Evolutionary conservation across 352 stramenopile genomes (phyloP).

Genomic region (Aphanomyces cochlioides): DNA sequence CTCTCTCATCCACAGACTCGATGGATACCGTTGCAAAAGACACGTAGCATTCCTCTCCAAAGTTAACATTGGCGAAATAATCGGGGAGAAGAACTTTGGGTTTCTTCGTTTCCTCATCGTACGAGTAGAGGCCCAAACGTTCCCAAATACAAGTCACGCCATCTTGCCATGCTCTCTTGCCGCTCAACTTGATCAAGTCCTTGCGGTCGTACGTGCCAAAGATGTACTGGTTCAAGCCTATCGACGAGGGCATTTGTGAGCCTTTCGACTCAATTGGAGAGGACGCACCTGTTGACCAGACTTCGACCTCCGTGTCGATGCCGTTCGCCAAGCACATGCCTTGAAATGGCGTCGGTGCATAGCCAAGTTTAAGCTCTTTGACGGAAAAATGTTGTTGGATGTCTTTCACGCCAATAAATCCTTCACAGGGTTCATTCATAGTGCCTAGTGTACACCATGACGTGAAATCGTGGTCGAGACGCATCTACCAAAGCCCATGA

Average conservation of each 20-base stretch:
- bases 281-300: conserved; percentile 57
- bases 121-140: conserved; percentile 74
- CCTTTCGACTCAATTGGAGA: no score
- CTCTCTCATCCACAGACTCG: no score
- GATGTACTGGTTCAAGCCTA: conserved; percentile 50
- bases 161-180: conserved; percentile 63
- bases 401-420: conserved; percentile 68
- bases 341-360: conserved; percentile 76
- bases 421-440: conserved; percentile 87
- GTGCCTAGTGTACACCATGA: conserved; percentile 38
- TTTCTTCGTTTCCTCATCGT: conserved; percentile 40
- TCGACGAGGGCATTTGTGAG: no score
- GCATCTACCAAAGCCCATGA: conserved; percentile 73
- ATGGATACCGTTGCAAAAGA: conserved; percentile 61
- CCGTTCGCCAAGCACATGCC: conserved; percentile 75
- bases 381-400: conserved; percentile 51
- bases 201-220: conserved; percentile 46
- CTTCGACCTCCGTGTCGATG: conserved; percentile 51
- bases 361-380: conserved; percentile 62
- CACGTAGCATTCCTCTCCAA: conserved; percentile 75
- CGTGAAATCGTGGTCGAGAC: background rate
- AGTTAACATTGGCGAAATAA: conserved; percentile 69
- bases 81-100: conserved; percentile 54
- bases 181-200: conserved; percentile 51
- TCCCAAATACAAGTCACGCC: conserved; percentile 70